Conservation (phyloP, 192 early-diverging fungal genomes). For the Coemansia sp. region DNA sequence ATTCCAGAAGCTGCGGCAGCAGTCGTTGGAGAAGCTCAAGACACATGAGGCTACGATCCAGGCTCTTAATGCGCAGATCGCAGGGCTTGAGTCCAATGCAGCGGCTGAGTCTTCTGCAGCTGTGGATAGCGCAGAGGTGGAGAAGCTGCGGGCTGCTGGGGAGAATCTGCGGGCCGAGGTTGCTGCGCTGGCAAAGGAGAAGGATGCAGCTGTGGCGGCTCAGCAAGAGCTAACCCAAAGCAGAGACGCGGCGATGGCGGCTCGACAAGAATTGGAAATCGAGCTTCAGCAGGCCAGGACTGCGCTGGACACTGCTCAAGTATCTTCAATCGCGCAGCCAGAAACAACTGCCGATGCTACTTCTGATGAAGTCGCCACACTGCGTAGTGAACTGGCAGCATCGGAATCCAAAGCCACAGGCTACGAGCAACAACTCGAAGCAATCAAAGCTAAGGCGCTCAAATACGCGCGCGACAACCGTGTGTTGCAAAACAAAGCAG, state of each 20-base stretch:
- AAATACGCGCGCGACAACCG: conserved; percentile 47
- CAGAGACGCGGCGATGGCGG: conserved; percentile 46
- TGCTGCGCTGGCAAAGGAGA: conserved; percentile 33
- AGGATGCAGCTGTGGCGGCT: conserved; percentile 41
- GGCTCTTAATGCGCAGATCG: conserved; percentile 26
- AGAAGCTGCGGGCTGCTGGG: conserved; percentile 13
- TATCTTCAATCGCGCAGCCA: neutral
- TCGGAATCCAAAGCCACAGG: conserved; percentile 37
- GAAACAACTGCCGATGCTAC: conserved; percentile 2
- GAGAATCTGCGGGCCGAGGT: conserved; percentile 29
- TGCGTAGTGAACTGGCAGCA: conserved; percentile 56
- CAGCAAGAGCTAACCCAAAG: conserved; percentile 25
- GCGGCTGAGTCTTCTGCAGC: conserved; percentile 5
- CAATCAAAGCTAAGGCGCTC: conserved; percentile 38
- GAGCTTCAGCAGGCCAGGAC: conserved; percentile 19
- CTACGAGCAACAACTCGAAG: conserved; percentile 41
- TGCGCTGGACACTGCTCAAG: conserved; percentile 20
- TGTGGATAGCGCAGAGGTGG: neutral
- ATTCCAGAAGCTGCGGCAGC: conserved; percentile 46
- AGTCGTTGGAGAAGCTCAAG: conserved; percentile 38
- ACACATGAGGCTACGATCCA: conserved; percentile 34
- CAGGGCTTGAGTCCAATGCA: conserved; percentile 12
- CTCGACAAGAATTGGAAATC: conserved; percentile 25
- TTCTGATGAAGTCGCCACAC: conserved; percentile 24
- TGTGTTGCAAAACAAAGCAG: conserved; percentile 28